phyloP scores from a whole-genome alignment of 1,284 basidiomycete species.

The Irpex sp. region DNA sequence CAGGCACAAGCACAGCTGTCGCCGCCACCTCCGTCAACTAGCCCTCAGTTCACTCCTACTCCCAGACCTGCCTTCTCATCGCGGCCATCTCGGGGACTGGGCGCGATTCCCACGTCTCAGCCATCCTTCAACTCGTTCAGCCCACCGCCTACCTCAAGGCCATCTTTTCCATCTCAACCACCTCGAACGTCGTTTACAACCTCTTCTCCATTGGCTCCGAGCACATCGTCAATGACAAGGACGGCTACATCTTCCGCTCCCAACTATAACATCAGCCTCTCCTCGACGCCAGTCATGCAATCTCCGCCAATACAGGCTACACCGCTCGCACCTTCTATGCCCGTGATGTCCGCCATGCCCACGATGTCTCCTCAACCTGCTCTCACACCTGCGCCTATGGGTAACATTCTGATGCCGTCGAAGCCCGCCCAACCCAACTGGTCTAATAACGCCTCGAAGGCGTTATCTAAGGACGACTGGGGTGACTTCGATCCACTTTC shows the following conservation, averaged over 20 bases:
- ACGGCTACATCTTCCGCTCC: conserved; percentile 19
- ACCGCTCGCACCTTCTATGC: neutral
- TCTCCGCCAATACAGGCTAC: conserved; percentile 2
- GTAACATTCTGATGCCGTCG: conserved; percentile 54
- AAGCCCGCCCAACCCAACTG: conserved; percentile 50
- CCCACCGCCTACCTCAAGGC: conserved; percentile 19
- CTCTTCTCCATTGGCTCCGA: conserved; percentile 9
- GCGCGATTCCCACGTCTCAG: conserved; percentile 33
- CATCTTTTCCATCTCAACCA: conserved; percentile 14
- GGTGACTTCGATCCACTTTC: conserved; percentile 76
- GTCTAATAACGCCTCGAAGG: conserved; percentile 34
- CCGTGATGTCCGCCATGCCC: conserved; percentile 19
- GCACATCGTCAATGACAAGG: conserved; percentile 16
- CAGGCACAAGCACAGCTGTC: conserved; percentile 26
- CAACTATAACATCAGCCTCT: conserved; percentile 28
- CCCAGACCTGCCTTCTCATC: conserved; percentile 15
- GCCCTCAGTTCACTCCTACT: conserved; percentile 13
- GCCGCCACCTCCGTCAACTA: conserved; percentile 34
- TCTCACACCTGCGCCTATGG: conserved; percentile 41
- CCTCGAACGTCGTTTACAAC: neutral
- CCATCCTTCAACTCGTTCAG: conserved; percentile 34
- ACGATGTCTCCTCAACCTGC: conserved; percentile 32
- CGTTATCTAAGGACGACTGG: conserved; percentile 64
- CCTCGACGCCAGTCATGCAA: conserved; percentile 16
- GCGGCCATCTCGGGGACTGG: conserved; percentile 35